Base-by-base conservation (phyloP, 2,329 filamentous ascomycete species). In the Talaromyces pinophilus region DNA sequence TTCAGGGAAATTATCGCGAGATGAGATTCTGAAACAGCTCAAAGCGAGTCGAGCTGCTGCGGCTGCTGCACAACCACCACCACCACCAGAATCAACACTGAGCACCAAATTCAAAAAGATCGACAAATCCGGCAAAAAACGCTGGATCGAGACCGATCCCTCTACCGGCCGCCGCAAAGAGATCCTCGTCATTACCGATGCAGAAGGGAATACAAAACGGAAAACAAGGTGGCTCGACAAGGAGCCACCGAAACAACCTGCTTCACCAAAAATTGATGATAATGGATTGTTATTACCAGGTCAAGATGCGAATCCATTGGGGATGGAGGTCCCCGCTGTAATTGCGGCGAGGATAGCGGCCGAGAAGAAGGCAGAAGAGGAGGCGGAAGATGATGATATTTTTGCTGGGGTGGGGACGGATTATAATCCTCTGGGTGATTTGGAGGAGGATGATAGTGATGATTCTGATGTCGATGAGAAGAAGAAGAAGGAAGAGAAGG, bases 161-260 rank as follows among this genome's bases (percentile, higher is more conserved):
- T 78, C 72, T 52, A 64, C 52, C 17, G 82, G 81, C 72, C 72
- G 86, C 75, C 63, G 80, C 17, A 80, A 86, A 59, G 87, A 89
- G 70, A 82, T 89, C 2, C 76, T 89, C 15, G 82, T 87, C 44
- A 83, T 85, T 17, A 85, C 84, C 6, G 86, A 87, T 68, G 82
- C 83, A 22, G 80, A 88, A 64, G 87, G 87, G 15, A 86, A 85
- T 48, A 83, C 85, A 62, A 90, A 89, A 76, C 81, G 85, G 68
- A 89, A 88, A 73, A 81, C 86, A 19, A 80, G 84, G 68, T 88
- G 87, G 79, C 75, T 84, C 55, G 78, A 77, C 71, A 79, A 75
- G 19, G 71, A 77, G 52, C 72, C 30, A 22, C 42, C 30, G 13
- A 13, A 46, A 38, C 44, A 38, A 19, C 11, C 48, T 38, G 33